Percentiles rank a stretch among this genome's conserved stretches.
These are phyloP conservation scores for Hyaloscypha bicolor DNA, from an alignment of 495 filamentous ascomycete species.

Conservation along the genomic window DNA sequence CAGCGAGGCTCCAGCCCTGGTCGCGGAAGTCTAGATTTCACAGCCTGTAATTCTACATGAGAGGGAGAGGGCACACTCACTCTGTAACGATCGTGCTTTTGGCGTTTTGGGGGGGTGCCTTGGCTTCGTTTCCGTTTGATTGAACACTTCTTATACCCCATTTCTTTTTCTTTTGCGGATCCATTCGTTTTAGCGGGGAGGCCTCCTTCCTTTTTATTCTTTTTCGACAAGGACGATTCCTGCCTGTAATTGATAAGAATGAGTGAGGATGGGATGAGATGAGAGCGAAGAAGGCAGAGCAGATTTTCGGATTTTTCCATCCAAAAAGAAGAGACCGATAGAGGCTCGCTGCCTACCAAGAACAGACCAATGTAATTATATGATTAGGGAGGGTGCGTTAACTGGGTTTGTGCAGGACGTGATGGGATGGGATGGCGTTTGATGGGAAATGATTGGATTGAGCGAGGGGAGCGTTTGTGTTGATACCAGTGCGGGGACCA, in stretches of 20 bases:
- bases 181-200: slow-evolving; percentile 6
- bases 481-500: background rate
- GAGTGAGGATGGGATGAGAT: background rate
- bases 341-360: background rate
- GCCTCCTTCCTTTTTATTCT: background rate
- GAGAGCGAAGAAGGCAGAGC: background rate
- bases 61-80: background rate
- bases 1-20: slow-evolving; percentile 11
- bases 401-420: background rate
- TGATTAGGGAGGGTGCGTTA: background rate
- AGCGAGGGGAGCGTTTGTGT: background rate
- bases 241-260: slow-evolving; percentile 1
- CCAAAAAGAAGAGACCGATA: background rate
- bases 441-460: background rate
- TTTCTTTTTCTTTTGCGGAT: slow-evolving; percentile 6
- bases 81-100: background rate
- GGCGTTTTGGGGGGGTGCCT: background rate
- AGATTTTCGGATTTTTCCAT: background rate
- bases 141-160: slow-evolving; percentile 21
- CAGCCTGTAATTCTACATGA: background rate
- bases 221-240: background rate
- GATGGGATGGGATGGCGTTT: background rate
- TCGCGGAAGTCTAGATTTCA: slow-evolving; percentile 11
- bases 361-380: slow-evolving; percentile 5
- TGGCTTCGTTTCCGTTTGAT: slow-evolving; percentile 1